phyloP scores from a whole-genome alignment of 768 basidiomycete genomes.

The Mycena rosella region DNA sequence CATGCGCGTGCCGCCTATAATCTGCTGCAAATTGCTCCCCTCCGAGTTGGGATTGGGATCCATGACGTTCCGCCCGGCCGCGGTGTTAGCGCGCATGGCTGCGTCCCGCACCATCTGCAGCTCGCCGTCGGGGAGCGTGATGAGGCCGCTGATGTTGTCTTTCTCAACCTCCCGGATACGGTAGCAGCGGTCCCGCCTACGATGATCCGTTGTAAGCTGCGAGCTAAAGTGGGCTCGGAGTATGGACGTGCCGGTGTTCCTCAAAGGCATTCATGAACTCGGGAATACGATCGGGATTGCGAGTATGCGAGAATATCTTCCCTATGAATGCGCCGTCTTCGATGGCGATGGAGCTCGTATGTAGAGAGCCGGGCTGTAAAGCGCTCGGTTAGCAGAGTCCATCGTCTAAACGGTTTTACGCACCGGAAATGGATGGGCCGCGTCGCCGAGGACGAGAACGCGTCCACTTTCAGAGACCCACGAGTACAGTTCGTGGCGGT shows the following conservation, averaged over 20 bases:
- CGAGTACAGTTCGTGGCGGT: slow-evolving; percentile 5
- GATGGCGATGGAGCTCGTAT: slow-evolving; percentile 27
- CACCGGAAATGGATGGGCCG: slow-evolving; percentile 31
- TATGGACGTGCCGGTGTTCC: slow-evolving; percentile 12
- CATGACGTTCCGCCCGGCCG: slow-evolving; percentile 33
- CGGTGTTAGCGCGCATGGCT: slow-evolving; percentile 26
- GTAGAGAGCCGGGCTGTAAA: slow-evolving; percentile 20
- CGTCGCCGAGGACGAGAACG: slow-evolving; percentile 19
- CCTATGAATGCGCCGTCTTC: slow-evolving; percentile 33
- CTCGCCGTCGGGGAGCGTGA: slow-evolving; percentile 23
- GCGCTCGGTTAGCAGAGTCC: too few relatives aligned
- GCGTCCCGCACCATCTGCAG: slow-evolving; percentile 26
- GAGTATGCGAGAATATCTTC: slow-evolving; percentile 32
- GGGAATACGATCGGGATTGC: slow-evolving; percentile 13
- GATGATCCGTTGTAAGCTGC: too few relatives aligned
- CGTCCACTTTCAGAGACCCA: slow-evolving; percentile 27
- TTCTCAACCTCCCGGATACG: slow-evolving; percentile 25
- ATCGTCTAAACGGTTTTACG: neutral
- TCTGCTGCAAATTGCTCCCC: slow-evolving; percentile 11
- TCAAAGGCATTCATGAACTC: slow-evolving; percentile 30
- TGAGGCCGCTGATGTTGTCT: slow-evolving; percentile 15
- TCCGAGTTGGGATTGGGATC: slow-evolving; percentile 21
- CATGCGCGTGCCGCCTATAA: slow-evolving; percentile 34
- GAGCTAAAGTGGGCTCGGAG: too few relatives aligned
- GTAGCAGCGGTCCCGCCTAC: slow-evolving; percentile 26